Conservation (phyloP, 2,329 filamentous ascomycete genomes). For the Coniosporium tulheliwenetii region DNA sequence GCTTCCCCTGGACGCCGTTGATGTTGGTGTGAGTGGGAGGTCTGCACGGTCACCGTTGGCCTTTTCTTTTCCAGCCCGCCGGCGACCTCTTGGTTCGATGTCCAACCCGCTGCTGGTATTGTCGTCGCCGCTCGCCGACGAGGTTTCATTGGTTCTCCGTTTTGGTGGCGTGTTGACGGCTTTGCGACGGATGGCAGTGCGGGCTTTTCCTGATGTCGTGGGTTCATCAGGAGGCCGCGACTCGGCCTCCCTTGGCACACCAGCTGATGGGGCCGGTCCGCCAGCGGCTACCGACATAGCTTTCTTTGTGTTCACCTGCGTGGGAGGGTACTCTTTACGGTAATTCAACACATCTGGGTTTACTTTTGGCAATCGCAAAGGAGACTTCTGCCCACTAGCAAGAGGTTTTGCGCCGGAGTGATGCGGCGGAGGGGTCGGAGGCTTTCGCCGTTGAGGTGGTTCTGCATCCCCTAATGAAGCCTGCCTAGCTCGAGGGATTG, state of each 20-base stretch:
- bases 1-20: conserved; percentile 20
- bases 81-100: neutral
- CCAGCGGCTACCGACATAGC: conserved; percentile 1
- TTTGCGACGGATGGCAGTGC: conserved; percentile 3
- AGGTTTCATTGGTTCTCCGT: neutral
- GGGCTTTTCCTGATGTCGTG: neutral
- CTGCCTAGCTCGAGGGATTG: too few relatives aligned
- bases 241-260: too few relatives aligned
- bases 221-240: too few relatives aligned
- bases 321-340: conserved; percentile 33
- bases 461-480: too few relatives aligned
- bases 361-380: conserved; percentile 1
- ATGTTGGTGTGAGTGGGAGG: conserved; percentile 21
- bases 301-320: conserved; percentile 14
- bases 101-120: conserved; percentile 3
- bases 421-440: too few relatives aligned
- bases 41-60: conserved; percentile 8
- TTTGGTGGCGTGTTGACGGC: conserved; percentile 8
- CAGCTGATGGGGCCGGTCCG: too few relatives aligned
- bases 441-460: too few relatives aligned
- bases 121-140: conserved; percentile 4
- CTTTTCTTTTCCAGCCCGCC: conserved; percentile 14
- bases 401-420: too few relatives aligned
- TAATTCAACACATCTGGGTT: conserved; percentile 21
- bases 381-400: conserved; percentile 2